Conservation (phyloP, 495 filamentous ascomycete genomes). For the Hypoxylon fragiforme region DNA sequence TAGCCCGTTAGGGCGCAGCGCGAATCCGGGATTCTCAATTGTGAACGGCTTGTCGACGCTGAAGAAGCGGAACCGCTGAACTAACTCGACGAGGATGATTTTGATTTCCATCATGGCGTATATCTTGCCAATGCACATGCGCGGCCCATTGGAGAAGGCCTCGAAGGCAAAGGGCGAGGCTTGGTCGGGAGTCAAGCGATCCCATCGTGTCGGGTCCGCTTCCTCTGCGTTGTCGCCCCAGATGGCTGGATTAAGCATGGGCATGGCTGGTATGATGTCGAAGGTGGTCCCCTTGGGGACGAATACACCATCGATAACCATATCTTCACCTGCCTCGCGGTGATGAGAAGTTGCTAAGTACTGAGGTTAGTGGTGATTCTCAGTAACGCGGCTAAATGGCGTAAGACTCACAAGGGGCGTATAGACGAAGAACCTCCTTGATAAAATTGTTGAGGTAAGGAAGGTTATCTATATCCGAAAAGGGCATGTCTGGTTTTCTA, state of each 20-base stretch:
- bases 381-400: background rate
- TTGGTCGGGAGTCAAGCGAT: constrained; percentile 15
- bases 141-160: constrained; percentile 32
- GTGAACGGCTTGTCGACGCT: background rate
- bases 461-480: constrained; percentile 38
- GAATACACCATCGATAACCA: constrained; percentile 23
- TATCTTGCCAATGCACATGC: constrained; percentile 36
- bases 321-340: constrained; percentile 25
- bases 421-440: constrained; percentile 39
- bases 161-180: constrained; percentile 26
- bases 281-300: constrained; percentile 32
- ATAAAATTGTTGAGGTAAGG: constrained; percentile 41
- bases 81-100: constrained; percentile 31
- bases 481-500: constrained; percentile 26
- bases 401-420: constrained; percentile 29
- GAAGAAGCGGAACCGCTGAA: constrained; percentile 32
- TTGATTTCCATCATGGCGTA: constrained; percentile 39
- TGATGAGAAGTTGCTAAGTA: constrained; percentile 15
- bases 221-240: constrained; percentile 31
- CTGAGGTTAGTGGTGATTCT: background rate
- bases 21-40: constrained; percentile 23
- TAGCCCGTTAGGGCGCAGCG: constrained; percentile 20
- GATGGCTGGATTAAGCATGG: constrained; percentile 4
- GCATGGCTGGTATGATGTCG: constrained; percentile 19
- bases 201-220: constrained; percentile 35